phyloP scores from a whole-genome alignment of 768 basidiomycete genomes.

The Collybia nuda region DNA sequence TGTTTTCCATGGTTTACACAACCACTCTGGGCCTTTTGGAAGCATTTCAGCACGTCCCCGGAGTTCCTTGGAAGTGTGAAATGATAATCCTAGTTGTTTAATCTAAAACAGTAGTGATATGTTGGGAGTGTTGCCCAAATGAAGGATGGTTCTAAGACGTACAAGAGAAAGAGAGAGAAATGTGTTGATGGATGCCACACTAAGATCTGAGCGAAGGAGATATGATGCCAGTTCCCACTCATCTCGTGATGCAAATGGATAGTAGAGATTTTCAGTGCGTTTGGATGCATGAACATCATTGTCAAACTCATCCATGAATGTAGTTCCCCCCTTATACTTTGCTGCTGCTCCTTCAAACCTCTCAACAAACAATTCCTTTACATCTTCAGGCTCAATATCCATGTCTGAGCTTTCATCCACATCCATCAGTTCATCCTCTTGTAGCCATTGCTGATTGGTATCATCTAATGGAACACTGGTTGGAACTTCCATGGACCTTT shows the following conservation, averaged over 20 bases:
- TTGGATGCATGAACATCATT: slow-evolving; percentile 18
- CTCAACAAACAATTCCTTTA: no score
- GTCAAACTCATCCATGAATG: slow-evolving; percentile 25
- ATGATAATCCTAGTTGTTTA: slow-evolving; percentile 20
- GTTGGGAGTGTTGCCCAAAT: not conserved
- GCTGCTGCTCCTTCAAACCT: not conserved
- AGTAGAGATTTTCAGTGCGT: slow-evolving; percentile 22
- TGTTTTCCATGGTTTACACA: slow-evolving; percentile 6
- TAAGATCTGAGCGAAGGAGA: slow-evolving; percentile 23
- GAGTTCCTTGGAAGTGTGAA: slow-evolving; percentile 25
- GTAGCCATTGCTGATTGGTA: no score
- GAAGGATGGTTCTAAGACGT: not conserved
- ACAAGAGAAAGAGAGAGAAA: slow-evolving; percentile 26
- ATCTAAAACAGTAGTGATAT: slow-evolving; percentile 6
- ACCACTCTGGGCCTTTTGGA: slow-evolving; percentile 27
- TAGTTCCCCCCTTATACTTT: slow-evolving; percentile 2
- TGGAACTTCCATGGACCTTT: no score
- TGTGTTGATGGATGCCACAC: slow-evolving; percentile 24
- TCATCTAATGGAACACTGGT: no score
- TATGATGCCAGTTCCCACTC: slow-evolving; percentile 33
- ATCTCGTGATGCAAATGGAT: slow-evolving; percentile 25
- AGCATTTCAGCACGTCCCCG: slow-evolving; percentile 22
- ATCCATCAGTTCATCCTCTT: no score
- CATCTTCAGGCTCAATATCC: no score
- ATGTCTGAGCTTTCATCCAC: no score